Conservation (phyloP, 257 asterid genomes). For the Echium plantagineum region DNA sequence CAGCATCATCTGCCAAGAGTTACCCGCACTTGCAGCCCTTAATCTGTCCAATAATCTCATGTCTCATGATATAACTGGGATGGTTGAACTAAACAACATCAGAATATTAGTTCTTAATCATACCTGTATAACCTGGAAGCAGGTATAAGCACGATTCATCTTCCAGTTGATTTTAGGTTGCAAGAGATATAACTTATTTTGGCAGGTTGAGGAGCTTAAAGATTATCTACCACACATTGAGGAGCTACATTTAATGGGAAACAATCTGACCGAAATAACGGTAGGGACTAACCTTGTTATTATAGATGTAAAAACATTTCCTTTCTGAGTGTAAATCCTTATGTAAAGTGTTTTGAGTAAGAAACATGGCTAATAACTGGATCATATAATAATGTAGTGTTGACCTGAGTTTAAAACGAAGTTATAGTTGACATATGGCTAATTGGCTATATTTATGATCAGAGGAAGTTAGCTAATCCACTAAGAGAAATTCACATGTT, state of each 20-base stretch:
- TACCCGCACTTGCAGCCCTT: constrained; percentile 60
- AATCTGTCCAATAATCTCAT: constrained; percentile 60
- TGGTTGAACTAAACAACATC: constrained; percentile 47
- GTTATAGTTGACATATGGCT: background rate
- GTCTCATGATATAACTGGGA: constrained; percentile 35
- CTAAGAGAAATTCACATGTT: background rate
- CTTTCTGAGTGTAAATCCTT: constrained; percentile 1
- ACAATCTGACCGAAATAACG: constrained; percentile 49
- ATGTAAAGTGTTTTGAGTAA: too few relatives aligned
- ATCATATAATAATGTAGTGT: too few relatives aligned
- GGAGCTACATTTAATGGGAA: constrained; percentile 92
- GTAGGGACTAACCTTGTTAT: constrained; percentile 27
- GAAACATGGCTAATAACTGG: too few relatives aligned
- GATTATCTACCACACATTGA: constrained; percentile 51
- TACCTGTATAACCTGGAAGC: constrained; percentile 68
- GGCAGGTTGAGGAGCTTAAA: constrained; percentile 75
- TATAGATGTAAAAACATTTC: background rate
- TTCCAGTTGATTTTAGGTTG: constrained; percentile 4
- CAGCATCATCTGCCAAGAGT: constrained; percentile 49
- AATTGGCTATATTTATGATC: background rate
- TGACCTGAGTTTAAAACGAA: too few relatives aligned
- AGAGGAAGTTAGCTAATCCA: background rate
- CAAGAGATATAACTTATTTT: constrained; percentile 9
- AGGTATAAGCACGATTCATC: constrained; percentile 32
- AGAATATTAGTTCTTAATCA: constrained; percentile 69